Evolutionary conservation across 768 basidiomycete species (phyloP), one percentile per base, ranked within the genome.

Genomic region (Amanita thiersii): DNA sequence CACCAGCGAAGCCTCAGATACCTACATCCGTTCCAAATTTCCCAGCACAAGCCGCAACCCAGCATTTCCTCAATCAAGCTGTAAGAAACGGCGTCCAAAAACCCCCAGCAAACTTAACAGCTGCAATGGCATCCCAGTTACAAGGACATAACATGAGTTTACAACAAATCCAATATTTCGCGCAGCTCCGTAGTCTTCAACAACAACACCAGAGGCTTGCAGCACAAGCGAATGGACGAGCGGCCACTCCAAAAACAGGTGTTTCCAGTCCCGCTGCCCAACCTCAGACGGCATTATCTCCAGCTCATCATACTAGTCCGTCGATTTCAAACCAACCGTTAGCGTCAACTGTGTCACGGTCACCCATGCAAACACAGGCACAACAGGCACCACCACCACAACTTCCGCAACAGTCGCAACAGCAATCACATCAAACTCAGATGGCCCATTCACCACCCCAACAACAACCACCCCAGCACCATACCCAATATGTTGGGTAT

Each of bases 21-120:
- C 35, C 47, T 30, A 23, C 49, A 40, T 12, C 24, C 11, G 34
- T n/a, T 18, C 40, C 43, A 17, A 33, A 12, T 19, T 33, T 44
- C 32, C 44, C 36, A 37, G 29, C 40, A 15, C 48, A 40, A 12
- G 34, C 28, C 28, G n/a, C 11, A 28, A 44, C 47, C 34, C 46
- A 40, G 43, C 52, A 51, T 7, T 39, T 45, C 12, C 9, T 45
- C n/a, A 25, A 37, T 9, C 30, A 28, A 14, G 14, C 35, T 19
- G 20, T 30, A 2, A 25, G 33, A 36, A 36, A 43, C 15, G 40
- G 40, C 8, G 40, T 35, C 18, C 42, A 43, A n/a, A 43, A 43
- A 20, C 42, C 34, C 4, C 31, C 40, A 35, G 30, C 42, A 20
- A 35, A 35, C 24, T 14, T 43, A n/a, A 28, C 42, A 8, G 25